Evolutionary conservation across 176 grass and related monocot species (phyloP), one percentile per base, ranked within the genome.

Genomic region (Cymbopogon citratus): DNA sequence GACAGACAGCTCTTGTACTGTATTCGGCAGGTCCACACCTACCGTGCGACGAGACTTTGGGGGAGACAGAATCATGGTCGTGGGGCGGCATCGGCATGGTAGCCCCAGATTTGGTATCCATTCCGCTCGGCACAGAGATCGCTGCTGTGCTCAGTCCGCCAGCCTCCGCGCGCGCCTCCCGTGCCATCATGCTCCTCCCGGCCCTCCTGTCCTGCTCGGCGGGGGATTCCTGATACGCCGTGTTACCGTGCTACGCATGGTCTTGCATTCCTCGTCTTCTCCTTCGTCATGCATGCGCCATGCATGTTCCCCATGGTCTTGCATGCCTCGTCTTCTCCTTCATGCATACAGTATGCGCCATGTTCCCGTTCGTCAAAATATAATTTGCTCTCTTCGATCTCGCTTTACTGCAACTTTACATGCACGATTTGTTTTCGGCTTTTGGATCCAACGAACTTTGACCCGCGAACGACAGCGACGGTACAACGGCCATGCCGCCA

Each of bases 21-120:
- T n/a, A n/a, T n/a, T n/a, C n/a, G n/a, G n/a, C n/a, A n/a, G n/a
- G n/a, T n/a, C n/a, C n/a, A n/a, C 70, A 48, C 39, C 39, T 33
- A 33, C 31, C 31, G 43, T 28, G 31, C 41, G 43, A 77, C 49
- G 41, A 66, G 69, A 41, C 36, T 33, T 1, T 21, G 80, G 25
- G 31, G 25, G 51, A 69, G 81, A 84, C 87, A 84, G 76, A 84
- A 80, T 80, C 70, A 88, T 80, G 76, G 48, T 18, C 76, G 40
- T 75, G 39, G 61, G 68, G 56, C 56, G 64, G 56, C 56, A 60
- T n/a, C 26, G 31, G 21, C 43, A 61, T 13, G 49, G n/a, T 13
- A 23, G n/a, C 7, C n/a, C 24, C 83, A 74, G 29, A 81, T 24
- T 19, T 39, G 51, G 19, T 59, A n/a, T n/a, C 18, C 52, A 57